Conservation (phyloP, 225 moss, liverwort and hornwort genomes). For the Antitrichia curtipendula region DNA sequence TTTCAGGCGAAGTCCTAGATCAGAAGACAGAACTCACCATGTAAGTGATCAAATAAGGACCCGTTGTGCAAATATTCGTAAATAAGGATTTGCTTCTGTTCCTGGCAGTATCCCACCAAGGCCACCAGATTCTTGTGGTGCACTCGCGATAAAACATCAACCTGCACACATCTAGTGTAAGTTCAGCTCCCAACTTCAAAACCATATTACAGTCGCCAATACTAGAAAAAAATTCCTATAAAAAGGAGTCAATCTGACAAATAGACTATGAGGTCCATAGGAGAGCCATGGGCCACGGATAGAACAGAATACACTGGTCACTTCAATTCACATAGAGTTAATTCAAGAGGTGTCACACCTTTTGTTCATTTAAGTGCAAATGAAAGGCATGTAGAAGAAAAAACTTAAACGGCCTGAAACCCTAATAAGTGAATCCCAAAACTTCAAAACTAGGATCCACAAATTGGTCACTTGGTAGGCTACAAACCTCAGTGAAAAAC, state of each 20-base stretch:
- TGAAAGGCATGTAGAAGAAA: not conserved
- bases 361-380: not conserved
- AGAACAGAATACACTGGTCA: not conserved
- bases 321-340: not conserved
- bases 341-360: too few species aligned
- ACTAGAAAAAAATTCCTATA: too few species aligned
- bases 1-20: too few species aligned
- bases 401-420: too few species aligned
- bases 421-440: too few species aligned
- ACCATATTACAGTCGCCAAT: not conserved
- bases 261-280: not conserved
- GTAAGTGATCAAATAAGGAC: slow-evolving; percentile 40
- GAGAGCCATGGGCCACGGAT: not conserved
- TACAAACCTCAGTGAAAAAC: slow-evolving; percentile 31
- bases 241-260: not conserved
- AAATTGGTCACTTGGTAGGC: not conserved
- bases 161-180: not conserved
- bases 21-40: slow-evolving; percentile 1
- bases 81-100: slow-evolving; percentile 42
- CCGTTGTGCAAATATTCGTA: slow-evolving; percentile 14
- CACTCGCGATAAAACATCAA: slow-evolving; percentile 41
- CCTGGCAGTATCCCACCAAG: slow-evolving; percentile 45
- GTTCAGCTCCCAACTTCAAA: not conserved
- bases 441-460: not conserved
- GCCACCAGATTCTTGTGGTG: slow-evolving; percentile 50